Evolutionary conservation across 495 filamentous ascomycete species (phyloP), one percentile per base, ranked within the genome.

Genomic region (Trichoderma reesei): DNA sequence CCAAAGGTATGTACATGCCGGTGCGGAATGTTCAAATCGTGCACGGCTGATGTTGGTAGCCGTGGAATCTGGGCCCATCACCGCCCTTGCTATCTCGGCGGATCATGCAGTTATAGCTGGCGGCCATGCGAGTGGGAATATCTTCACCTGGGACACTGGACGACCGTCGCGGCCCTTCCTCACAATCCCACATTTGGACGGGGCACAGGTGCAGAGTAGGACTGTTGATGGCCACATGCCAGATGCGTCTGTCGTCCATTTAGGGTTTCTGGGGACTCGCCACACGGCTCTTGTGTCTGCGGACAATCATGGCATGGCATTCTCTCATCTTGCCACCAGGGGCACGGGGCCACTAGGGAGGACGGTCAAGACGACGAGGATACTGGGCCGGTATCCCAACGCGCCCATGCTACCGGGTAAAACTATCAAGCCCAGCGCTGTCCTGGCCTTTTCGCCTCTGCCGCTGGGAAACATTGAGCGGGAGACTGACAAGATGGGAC

Each of bases 231-330:
- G 94, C 31, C 94, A 99, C 73, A 74, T 93, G 44, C 79, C 86
- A 8, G 88, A 87, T 64, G 82, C 85, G 13, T 80, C 88, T 6
- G 83, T 99, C 56, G 84, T 92, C 39, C 94, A 98, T 77, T 72
- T 98, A 38, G 94, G 92, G 1, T 99, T 99, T 68, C 79, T 99
- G n/a, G 94, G 95, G 31, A 96, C 89, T 14, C 80, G 94, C 62
- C 95, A 96, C 70, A 98, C 94, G 42, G 94, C 94, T 44, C 78
- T 99, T n/a, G 90, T 96, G 34, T 99, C 94, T n/a, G 93, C 93
- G 1, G 92, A 99, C 72, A 91, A 93, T 69, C 83, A 84, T 44
- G 94, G 94, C 54, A 98, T 99, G 94, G 92, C 93, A 9, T 99
- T 99, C 72, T 96, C 95, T 7, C 95, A 98, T 74, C 81, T 98